Evolutionary conservation across 495 filamentous ascomycete species (phyloP).

Genomic region (Daldinia childiae): DNA sequence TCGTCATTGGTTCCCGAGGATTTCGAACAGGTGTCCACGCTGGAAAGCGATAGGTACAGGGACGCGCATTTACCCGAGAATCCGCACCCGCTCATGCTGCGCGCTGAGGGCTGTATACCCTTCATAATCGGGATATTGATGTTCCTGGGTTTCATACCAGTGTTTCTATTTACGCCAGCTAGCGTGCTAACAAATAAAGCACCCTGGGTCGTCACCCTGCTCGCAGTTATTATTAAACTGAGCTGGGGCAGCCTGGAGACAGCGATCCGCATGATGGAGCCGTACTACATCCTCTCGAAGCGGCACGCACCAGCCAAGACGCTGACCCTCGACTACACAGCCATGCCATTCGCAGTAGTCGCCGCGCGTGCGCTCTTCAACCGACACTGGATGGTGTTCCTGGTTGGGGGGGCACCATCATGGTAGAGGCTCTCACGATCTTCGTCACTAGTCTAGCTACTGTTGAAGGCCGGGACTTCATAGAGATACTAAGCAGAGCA

Average conservation of each 20-base stretch:
- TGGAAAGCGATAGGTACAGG: constrained; percentile 52
- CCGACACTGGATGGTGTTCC: constrained; percentile 68
- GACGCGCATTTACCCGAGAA: constrained; percentile 59
- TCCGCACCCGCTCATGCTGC: constrained; percentile 76
- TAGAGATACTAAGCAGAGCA: constrained; percentile 41
- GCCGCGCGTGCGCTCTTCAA: constrained; percentile 68
- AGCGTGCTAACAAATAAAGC: constrained; percentile 65
- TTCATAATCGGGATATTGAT: constrained; percentile 63
- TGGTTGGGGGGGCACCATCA: constrained; percentile 69
- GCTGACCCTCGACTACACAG: constrained; percentile 76
- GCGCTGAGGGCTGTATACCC: constrained; percentile 64
- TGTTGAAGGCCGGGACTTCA: constrained; percentile 65
- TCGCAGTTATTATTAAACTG: constrained; percentile 72
- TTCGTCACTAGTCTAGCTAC: constrained; percentile 68
- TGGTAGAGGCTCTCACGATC: constrained; percentile 74
- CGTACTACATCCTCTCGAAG: constrained; percentile 72
- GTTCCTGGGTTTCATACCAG: constrained; percentile 62
- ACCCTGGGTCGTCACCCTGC: constrained; percentile 69
- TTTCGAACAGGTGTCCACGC: constrained; percentile 36
- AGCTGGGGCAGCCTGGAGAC: constrained; percentile 75
- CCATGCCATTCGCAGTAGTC: constrained; percentile 72
- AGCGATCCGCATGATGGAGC: constrained; percentile 76
- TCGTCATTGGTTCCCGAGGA: constrained; percentile 67
- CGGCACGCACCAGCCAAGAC: constrained; percentile 70
- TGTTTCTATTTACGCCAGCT: constrained; percentile 65